Conservation (phyloP, 164 flowering plant genomes). For the Malania oleifera region DNA sequence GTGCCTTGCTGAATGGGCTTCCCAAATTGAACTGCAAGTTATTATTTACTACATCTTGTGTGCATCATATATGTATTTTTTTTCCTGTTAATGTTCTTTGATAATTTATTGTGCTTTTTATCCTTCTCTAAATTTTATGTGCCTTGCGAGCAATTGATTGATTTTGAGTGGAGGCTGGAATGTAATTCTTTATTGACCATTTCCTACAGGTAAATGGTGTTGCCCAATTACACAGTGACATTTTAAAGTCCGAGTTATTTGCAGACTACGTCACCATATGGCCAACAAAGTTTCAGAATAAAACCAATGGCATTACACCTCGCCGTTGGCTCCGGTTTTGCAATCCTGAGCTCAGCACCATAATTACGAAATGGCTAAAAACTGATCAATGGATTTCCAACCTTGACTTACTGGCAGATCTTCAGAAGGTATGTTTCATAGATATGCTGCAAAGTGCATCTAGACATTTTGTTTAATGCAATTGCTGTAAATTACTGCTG, state of each 20-base stretch:
- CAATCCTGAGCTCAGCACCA: constrained; percentile 84
- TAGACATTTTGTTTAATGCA: background rate
- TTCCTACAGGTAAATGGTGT: constrained; percentile 89
- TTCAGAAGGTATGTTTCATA: constrained; percentile 53
- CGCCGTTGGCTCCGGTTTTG: constrained; percentile 95
- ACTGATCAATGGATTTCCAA: constrained; percentile 87
- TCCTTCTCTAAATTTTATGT: background rate
- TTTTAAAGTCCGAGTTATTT: constrained; percentile 78
- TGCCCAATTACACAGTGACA: constrained; percentile 93
- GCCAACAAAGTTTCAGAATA: constrained; percentile 94
- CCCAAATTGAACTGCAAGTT: background rate
- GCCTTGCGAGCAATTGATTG: too few relatives aligned
- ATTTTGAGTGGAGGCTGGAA: too few relatives aligned
- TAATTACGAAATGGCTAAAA: constrained; percentile 89
- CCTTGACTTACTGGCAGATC: constrained; percentile 69
- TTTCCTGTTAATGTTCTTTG: background rate
- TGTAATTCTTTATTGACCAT: background rate
- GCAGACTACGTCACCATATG: constrained; percentile 90
- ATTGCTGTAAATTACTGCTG: constrained; percentile 1
- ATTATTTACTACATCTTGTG: background rate
- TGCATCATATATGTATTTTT: background rate
- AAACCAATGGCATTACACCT: constrained; percentile 97
- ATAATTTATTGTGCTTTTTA: background rate
- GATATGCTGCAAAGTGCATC: background rate
- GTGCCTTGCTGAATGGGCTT: background rate